Evolutionary conservation across 148 eudicot genomes (phyloP).

Genomic region (Drosera capensis): DNA sequence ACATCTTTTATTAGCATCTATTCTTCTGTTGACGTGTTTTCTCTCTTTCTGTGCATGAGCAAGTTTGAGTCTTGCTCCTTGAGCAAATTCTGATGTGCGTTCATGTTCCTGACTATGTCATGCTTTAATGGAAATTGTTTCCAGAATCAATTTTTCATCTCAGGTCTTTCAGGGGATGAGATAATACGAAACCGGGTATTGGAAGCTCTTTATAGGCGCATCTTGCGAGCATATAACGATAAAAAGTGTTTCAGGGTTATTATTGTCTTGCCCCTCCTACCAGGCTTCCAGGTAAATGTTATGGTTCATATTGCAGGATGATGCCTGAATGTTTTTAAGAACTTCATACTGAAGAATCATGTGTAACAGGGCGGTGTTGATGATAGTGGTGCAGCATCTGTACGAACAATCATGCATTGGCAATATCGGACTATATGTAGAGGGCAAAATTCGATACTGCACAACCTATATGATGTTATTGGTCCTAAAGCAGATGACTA

Average conservation of each 20-base stretch:
- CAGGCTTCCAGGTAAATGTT: slow-evolving; percentile 86
- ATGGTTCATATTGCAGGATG: slow-evolving; percentile 1
- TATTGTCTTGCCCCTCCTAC: slow-evolving; percentile 84
- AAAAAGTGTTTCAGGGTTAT: slow-evolving; percentile 84
- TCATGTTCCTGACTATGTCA: slow-evolving; percentile 15
- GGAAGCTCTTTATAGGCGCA: slow-evolving; percentile 71
- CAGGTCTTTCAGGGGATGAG: slow-evolving; percentile 94
- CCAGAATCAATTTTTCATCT: slow-evolving; percentile 98
- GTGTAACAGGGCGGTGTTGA: slow-evolving; percentile 82
- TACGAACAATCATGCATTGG: slow-evolving; percentile 98
- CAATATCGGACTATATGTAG: slow-evolving; percentile 93
- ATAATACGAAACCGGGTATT: slow-evolving; percentile 72
- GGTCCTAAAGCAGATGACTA: slow-evolving; percentile 80
- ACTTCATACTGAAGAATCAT: slow-evolving; percentile 3
- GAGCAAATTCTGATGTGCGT: background rate
- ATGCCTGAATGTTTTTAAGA: background rate
- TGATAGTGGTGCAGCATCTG: slow-evolving; percentile 97
- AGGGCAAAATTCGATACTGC: slow-evolving; percentile 77
- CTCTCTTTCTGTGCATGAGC: too few species aligned
- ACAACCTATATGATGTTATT: slow-evolving; percentile 59
- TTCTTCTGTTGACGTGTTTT: too few species aligned
- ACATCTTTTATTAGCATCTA: too few species aligned
- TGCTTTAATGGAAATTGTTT: slow-evolving; percentile 15
- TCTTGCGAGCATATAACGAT: slow-evolving; percentile 73
- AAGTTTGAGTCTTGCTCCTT: slow-evolving; percentile 1